Percentiles rank a stretch among this genome's conserved stretches.
These are phyloP conservation scores for Beta lomatogona DNA, from an alignment of 179 eudicot species.

Conservation along the genomic window DNA sequence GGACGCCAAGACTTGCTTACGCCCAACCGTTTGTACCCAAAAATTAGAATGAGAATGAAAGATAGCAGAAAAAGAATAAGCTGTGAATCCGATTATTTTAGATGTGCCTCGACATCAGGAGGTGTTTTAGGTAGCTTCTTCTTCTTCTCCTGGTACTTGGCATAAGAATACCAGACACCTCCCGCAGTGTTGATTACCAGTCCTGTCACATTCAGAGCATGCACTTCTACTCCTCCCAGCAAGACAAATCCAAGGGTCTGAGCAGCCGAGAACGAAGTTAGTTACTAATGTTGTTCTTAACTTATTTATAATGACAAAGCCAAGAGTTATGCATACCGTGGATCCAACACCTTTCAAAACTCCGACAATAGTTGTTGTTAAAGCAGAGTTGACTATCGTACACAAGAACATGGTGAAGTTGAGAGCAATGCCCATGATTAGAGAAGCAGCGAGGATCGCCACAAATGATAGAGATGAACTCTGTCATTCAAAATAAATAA, in stretches of 20 bases:
- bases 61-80: background rate
- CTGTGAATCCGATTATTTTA: conserved; percentile 31
- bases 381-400: conserved; percentile 93
- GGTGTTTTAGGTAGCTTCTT: conserved; percentile 45
- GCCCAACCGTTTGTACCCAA: too few species aligned
- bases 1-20: background rate
- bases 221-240: conserved; percentile 92
- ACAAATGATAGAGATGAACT: conserved; percentile 69
- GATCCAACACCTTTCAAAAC: conserved; percentile 98
- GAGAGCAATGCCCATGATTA: conserved; percentile 93
- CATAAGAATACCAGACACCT: conserved; percentile 88
- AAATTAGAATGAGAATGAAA: background rate
- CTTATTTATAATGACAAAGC: background rate
- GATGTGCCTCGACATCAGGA: conserved; percentile 62
- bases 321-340: conserved; percentile 53
- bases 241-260: conserved; percentile 89
- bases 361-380: conserved; percentile 95
- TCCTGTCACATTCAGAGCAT: conserved; percentile 81
- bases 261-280: conserved; percentile 18
- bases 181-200: conserved; percentile 84
- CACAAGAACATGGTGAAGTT: conserved; percentile 99
- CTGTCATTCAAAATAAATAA: conserved; percentile 45
- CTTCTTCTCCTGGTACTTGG: conserved; percentile 81
- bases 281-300: background rate
- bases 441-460: conserved; percentile 61